Evolutionary conservation across 2,329 filamentous ascomycete species (phyloP), one percentile per base, ranked within the genome.

Genomic region (Coleophoma crateriformis): DNA sequence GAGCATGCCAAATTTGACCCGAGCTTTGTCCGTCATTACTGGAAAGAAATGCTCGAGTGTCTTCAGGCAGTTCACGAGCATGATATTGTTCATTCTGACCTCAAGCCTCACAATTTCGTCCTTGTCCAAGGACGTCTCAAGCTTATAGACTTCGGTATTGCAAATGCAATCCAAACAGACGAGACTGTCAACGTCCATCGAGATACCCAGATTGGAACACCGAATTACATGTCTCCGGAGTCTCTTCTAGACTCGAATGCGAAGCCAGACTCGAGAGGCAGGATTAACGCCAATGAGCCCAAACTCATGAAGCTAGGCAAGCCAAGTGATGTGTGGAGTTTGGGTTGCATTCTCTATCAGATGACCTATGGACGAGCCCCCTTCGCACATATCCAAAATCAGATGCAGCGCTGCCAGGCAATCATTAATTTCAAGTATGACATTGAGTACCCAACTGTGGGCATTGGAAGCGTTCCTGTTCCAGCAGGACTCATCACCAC

Each of bases 11-110:
- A 78, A 52, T 86, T 99, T 53, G 94, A 99, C 64, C 79, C 89
- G 2, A 88, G 87, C 47, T 96, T 97, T 67, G 90, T 94, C 12
- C 87, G 94, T n/a, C 95, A 88, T 70, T 96, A 96, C 74, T 99
- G 94, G 94, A 94, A 95, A 68, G 94, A 99, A 70, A 99, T 99
- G 94, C 84, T 99, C 15, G 90, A 96, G 67, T 97, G 94, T 65
- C 82, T 99, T 6, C 82, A 88, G 58, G 82, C 92, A 1, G 90
- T 99, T 1, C 94, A 99, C 65, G 81, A 87, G 12, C 78, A 86
- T 65, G 90, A 96, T 63, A 91, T 99, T 55, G 94, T 99, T 3
- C 94, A 99, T 70, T 96, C 90, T 0, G 94, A 99, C 64, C 76
- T 99, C 35, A 99, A 99, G 68, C 94, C 94, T 0, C 91, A 91